Evolutionary conservation across 2,329 filamentous ascomycete species (phyloP).

Genomic region (Dendryphion nanum): DNA sequence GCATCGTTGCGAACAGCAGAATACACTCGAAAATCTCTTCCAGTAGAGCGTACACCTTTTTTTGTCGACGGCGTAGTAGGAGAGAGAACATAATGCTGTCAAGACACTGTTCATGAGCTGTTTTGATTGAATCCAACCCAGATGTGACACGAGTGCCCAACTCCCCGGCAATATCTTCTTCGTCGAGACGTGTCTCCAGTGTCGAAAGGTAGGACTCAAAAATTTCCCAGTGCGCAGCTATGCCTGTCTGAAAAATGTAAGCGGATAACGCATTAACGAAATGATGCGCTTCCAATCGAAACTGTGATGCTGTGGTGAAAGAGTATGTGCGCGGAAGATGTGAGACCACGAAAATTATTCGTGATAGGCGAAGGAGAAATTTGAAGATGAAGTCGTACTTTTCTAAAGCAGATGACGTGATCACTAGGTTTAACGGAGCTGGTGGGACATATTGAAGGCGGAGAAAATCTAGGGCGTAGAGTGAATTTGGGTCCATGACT

Average conservation of each 20-base stretch:
- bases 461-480: constrained; percentile 92
- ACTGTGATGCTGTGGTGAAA: constrained; percentile 35
- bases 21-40: constrained; percentile 74
- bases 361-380: constrained; percentile 70
- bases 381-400: constrained; percentile 88
- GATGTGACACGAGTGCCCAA: constrained; percentile 49
- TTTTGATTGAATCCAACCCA: constrained; percentile 66
- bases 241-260: constrained; percentile 78
- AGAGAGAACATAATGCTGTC: constrained; percentile 73
- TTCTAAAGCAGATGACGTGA: constrained; percentile 67
- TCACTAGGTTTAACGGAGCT: constrained; percentile 66
- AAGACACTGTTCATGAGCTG: constrained; percentile 69
- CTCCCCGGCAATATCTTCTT: constrained; percentile 42
- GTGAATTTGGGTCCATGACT: constrained; percentile 77
- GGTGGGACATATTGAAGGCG: constrained; percentile 81
- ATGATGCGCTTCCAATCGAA: constrained; percentile 75
- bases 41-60: constrained; percentile 68
- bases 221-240: constrained; percentile 68
- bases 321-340: constrained; percentile 35
- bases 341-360: constrained; percentile 72
- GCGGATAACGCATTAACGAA: constrained; percentile 71
- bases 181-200: constrained; percentile 59
- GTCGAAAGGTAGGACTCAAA: constrained; percentile 67
- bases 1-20: constrained; percentile 58
- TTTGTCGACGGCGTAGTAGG: constrained; percentile 72